phyloP scores from a whole-genome alignment of 805 yeast genomes.

The Metschnikowia dekortorum region DNA sequence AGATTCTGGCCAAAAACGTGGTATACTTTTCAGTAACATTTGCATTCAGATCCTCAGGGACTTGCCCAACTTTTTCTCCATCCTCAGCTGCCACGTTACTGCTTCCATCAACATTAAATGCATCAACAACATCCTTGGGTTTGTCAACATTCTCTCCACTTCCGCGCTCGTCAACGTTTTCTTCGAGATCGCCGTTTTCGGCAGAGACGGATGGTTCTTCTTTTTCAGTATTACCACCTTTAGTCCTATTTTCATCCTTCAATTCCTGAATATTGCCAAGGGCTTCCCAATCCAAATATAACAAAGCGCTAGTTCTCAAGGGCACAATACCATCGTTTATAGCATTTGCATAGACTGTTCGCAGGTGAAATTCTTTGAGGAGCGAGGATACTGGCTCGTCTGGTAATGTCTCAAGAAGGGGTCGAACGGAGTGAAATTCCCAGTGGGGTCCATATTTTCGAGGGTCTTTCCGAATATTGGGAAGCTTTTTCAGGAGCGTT shows the following conservation, averaged over 20 bases:
- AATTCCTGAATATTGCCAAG: conserved; percentile 35
- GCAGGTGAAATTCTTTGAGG: conserved; percentile 26
- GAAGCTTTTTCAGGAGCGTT: conserved; percentile 33
- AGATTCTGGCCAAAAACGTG: conserved; percentile 11
- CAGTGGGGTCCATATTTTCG: conserved; percentile 3
- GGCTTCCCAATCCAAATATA: conserved; percentile 41
- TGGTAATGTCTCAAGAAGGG: conserved; percentile 38
- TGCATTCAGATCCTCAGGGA: conserved; percentile 23
- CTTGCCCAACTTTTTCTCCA: conserved; percentile 21
- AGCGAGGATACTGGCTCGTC: conserved; percentile 35
- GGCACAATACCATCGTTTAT: conserved; percentile 46
- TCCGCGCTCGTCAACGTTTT: not conserved
- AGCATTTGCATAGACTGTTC: conserved; percentile 42
- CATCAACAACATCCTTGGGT: not conserved
- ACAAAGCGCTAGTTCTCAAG: conserved; percentile 38
- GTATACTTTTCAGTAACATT: conserved; percentile 12
- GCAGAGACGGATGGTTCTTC: not conserved
- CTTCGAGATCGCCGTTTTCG: not conserved
- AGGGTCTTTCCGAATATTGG: conserved; percentile 14
- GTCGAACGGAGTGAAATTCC: conserved; percentile 13
- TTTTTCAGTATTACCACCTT: conserved; percentile 1
- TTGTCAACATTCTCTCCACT: not conserved
- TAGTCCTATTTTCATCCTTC: not conserved
- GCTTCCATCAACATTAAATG: not conserved
- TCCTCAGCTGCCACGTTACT: not conserved